A percentile compares a stretch with the other conserved stretches of the same genome.
These are phyloP conservation scores for Coffea canephora DNA, from an alignment of 257 asterid genomes.

Conservation along the genomic window DNA sequence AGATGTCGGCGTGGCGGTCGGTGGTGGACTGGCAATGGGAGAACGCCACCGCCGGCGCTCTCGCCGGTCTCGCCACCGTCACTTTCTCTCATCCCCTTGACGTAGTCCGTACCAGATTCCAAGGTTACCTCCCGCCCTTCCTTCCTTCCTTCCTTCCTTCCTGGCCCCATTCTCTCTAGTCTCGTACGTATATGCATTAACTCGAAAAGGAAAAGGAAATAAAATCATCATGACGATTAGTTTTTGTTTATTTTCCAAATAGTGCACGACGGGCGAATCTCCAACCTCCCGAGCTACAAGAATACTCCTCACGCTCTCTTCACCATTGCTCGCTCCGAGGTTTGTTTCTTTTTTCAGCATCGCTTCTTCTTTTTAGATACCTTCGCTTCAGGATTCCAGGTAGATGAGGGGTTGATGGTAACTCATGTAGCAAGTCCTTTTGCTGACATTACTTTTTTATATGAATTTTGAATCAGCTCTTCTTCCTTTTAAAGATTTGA, in stretches of 20 bases:
- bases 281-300: slow-evolving; percentile 59
- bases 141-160: background rate
- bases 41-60: slow-evolving; percentile 91
- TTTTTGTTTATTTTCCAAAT: background rate
- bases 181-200: background rate
- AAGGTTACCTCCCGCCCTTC: slow-evolving; percentile 37
- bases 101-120: slow-evolving; percentile 89
- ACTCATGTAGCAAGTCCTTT: background rate
- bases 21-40: slow-evolving; percentile 83
- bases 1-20: slow-evolving; percentile 45
- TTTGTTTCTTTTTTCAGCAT: slow-evolving; percentile 21
- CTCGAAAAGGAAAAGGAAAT: no score
- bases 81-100: slow-evolving; percentile 86
- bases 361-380: background rate
- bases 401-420: background rate
- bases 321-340: slow-evolving; percentile 90
- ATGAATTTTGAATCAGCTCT: background rate
- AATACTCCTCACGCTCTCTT: slow-evolving; percentile 87
- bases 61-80: slow-evolving; percentile 86
- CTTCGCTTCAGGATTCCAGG: background rate
- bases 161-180: background rate
- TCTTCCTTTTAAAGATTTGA: background rate
- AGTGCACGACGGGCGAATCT: slow-evolving; percentile 81
- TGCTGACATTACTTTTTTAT: background rate
- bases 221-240: no score